Evolutionary conservation across 371 early-diverging fungal genomes (phyloP), one percentile per base, ranked within the genome.

Genomic region (Mitosporidium daphniae): DNA sequence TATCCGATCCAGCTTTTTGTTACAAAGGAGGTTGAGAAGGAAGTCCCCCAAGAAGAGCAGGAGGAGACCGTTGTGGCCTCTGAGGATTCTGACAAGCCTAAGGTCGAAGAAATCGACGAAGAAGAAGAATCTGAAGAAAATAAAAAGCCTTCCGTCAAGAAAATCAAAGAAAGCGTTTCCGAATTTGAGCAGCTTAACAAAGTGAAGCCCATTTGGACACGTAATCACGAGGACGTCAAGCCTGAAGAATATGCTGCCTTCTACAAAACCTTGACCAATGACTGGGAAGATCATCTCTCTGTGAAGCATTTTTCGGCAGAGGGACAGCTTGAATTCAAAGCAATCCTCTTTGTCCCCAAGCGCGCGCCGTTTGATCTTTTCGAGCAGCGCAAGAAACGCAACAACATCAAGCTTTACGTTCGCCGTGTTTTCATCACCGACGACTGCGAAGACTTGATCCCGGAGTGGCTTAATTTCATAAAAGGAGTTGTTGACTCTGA

Each of bases 341-440:
- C 70, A 4, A 50, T 86, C 22, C 39, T 91, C 20, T 91, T 64
- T 41, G 47, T 80, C 26, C 84, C 80, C 13, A 35, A 44, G 29
- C 42, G 45, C 21, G 58, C 61, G 1, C 61, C 63, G 21, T 48
- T 55, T 14, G 38, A 42, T 23, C 49, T 57, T 40, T 59, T 69
- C 44, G 56, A 66, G 19, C 41, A 49, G 18, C 37, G 28, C 22
- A 44, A 50, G 26, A 49, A 57, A 22, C 27, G 38, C 8, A 38
- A 45, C 31, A 68, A 61, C 39, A 53, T 91, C 30, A 67, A 74
- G 41, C 46, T 91, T 15, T 82, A 68, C 50, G 74, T 75, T 21
- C 57, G 61, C 30, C 68, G 73, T 27, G 80, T 91, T 4, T 82
- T 84, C 43, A 74, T 91, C 35, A 74, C 75, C 7, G 82, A 78